Conservation (phyloP, 108 stramenopile species). For the Aurantiochytrium sp. region DNA sequence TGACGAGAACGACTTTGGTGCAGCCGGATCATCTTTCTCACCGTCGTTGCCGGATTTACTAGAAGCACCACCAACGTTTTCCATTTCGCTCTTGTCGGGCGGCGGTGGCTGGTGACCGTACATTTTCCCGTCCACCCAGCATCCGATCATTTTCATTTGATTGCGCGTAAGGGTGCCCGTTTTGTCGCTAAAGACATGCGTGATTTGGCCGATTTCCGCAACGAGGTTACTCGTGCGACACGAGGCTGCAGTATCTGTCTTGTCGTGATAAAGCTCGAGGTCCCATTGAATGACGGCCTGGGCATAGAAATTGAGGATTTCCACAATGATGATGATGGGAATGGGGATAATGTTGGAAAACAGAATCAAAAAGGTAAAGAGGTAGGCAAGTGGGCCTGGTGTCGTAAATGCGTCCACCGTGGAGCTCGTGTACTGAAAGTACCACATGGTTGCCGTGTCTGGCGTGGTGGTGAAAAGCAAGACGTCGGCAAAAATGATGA, state of each 20-base stretch:
- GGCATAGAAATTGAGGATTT: constrained; percentile 50
- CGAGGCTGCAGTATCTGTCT: constrained; percentile 43
- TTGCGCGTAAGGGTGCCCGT: constrained; percentile 95
- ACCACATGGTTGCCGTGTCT: constrained; percentile 29
- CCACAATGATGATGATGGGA: constrained; percentile 55
- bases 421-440: constrained; percentile 5
- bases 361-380: constrained; percentile 70
- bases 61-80: background rate
- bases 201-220: constrained; percentile 50
- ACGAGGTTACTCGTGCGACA: constrained; percentile 43
- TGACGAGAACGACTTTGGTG: too few species aligned
- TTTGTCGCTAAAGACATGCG: constrained; percentile 63
- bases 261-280: constrained; percentile 46
- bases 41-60: too few species aligned
- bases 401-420: background rate
- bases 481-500: constrained; percentile 18
- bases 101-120: constrained; percentile 54
- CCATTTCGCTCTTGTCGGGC: background rate
- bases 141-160: constrained; percentile 90
- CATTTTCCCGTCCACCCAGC: constrained; percentile 73
- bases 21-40: too few species aligned
- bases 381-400: constrained; percentile 56
- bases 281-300: constrained; percentile 44
- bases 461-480: background rate
- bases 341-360: constrained; percentile 64